Evolutionary conservation across 768 basidiomycete species (phyloP).

Genomic region (Calocera cornea): DNA sequence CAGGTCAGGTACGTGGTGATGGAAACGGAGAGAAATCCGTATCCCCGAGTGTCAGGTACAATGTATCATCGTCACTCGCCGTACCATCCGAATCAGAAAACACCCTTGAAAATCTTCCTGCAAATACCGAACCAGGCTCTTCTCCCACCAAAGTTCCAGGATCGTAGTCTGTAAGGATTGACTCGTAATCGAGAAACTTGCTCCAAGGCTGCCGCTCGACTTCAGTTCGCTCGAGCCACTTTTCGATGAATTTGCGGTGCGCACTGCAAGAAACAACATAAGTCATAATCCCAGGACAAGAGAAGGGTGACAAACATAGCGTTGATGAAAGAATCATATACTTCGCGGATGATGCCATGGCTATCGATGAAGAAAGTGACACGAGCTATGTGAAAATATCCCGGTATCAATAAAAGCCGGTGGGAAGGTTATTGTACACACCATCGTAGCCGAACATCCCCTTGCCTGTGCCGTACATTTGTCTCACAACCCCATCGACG

Average conservation of each 20-base stretch:
- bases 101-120: neutral
- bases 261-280: neutral
- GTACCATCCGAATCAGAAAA: neutral
- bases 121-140: neutral
- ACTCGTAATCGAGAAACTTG: slow-evolving; percentile 3
- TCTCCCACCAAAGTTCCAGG: neutral
- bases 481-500: neutral
- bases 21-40: neutral
- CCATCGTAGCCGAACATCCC: neutral
- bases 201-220: slow-evolving; percentile 1
- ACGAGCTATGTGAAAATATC: neutral
- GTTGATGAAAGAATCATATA: neutral
- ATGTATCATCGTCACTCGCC: neutral
- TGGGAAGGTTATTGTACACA: neutral
- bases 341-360: neutral
- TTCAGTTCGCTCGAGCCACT: neutral
- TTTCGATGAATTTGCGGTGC: slow-evolving; percentile 3
- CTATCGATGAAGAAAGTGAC: neutral
- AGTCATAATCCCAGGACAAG: neutral
- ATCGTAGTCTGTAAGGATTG: neutral
- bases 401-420: neutral
- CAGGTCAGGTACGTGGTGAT: too few relatives aligned
- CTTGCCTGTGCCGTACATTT: neutral
- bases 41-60: neutral
- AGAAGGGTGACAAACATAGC: neutral